phyloP scores from a whole-genome alignment of 2,329 filamentous ascomycete species.

The Blumeria hordei region DNA sequence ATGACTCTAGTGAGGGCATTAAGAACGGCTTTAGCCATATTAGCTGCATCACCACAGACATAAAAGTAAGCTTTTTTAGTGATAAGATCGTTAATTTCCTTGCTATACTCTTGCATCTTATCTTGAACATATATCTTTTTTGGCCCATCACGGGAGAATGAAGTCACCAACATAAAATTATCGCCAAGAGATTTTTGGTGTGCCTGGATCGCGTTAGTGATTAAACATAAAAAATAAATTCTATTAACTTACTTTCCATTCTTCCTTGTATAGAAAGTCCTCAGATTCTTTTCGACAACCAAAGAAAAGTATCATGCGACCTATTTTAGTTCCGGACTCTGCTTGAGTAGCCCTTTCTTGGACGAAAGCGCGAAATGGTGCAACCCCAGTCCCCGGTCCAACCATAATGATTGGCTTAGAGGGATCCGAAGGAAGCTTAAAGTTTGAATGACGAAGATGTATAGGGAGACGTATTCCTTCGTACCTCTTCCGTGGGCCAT shows the following conservation, averaged over 20 bases:
- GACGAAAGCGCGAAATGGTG: slow-evolving; percentile 84
- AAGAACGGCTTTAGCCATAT: slow-evolving; percentile 92
- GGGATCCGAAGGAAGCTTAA: slow-evolving; percentile 92
- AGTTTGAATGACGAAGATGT: slow-evolving; percentile 93
- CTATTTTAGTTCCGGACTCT: slow-evolving; percentile 56
- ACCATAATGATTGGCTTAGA: slow-evolving; percentile 89
- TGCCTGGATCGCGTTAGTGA: slow-evolving; percentile 27
- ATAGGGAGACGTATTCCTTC: slow-evolving; percentile 87
- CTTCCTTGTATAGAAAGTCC: slow-evolving; percentile 76
- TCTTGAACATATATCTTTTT: slow-evolving; percentile 97
- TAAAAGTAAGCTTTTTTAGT: slow-evolving; percentile 84
- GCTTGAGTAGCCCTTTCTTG: slow-evolving; percentile 78
- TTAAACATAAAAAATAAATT: slow-evolving; percentile 5
- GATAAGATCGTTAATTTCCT: slow-evolving; percentile 70
- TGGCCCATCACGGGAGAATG: slow-evolving; percentile 71
- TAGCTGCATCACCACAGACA: slow-evolving; percentile 89
- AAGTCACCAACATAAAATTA: slow-evolving; percentile 72
- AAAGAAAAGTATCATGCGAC: slow-evolving; percentile 78
- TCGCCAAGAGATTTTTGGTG: slow-evolving; percentile 68
- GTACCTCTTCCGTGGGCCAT: slow-evolving; percentile 86
- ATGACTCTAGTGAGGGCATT: slow-evolving; percentile 70
- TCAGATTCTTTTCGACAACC: slow-evolving; percentile 73
- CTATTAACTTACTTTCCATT: slow-evolving; percentile 56
- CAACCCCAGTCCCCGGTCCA: slow-evolving; percentile 86
- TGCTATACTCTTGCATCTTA: slow-evolving; percentile 56